Conservation (phyloP, 129 eudicot genomes). For the Cynara cardunculus region DNA sequence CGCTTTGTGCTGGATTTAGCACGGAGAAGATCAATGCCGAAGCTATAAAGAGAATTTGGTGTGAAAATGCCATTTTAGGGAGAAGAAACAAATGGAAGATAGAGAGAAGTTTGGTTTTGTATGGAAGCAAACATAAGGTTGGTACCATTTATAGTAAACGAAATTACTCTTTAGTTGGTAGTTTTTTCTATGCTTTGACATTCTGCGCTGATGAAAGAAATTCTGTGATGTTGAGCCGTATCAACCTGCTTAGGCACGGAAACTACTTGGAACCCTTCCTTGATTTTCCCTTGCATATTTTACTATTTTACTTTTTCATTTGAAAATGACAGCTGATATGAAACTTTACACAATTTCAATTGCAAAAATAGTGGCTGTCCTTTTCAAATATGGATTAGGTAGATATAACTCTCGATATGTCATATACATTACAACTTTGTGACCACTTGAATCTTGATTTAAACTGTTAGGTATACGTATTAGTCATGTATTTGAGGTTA, state of each 20-base stretch:
- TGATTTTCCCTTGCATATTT: slow-evolving; percentile 26
- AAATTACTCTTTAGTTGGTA: slow-evolving; percentile 13
- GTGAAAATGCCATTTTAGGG: slow-evolving; percentile 39
- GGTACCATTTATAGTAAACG: slow-evolving; percentile 41
- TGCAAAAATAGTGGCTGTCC: slow-evolving; percentile 17
- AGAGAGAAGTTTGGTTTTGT: slow-evolving; percentile 39
- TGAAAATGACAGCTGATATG: slow-evolving; percentile 12
- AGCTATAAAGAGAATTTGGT: slow-evolving; percentile 21
- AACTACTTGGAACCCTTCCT: slow-evolving; percentile 15
- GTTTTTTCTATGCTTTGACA: slow-evolving; percentile 35
- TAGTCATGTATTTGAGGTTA: neutral
- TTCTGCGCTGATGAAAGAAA: slow-evolving; percentile 16
- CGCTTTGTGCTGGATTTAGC: slow-evolving; percentile 33
- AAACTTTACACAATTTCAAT: slow-evolving; percentile 10
- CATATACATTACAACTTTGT: slow-evolving; percentile 18
- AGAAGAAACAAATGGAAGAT: slow-evolving; percentile 4
- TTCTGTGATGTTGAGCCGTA: slow-evolving; percentile 1
- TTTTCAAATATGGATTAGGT: neutral
- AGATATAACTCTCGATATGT: neutral
- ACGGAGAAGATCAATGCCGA: slow-evolving; percentile 34
- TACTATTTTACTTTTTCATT: slow-evolving; percentile 28
- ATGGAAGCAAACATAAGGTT: slow-evolving; percentile 28
- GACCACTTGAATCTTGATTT: slow-evolving; percentile 12
- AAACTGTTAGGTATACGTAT: slow-evolving; percentile 20
- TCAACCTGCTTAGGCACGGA: slow-evolving; percentile 17